Evolutionary conservation across 1,139 yeast species (phyloP).

Genomic region (Nadsonia starkeyi-henricii): DNA sequence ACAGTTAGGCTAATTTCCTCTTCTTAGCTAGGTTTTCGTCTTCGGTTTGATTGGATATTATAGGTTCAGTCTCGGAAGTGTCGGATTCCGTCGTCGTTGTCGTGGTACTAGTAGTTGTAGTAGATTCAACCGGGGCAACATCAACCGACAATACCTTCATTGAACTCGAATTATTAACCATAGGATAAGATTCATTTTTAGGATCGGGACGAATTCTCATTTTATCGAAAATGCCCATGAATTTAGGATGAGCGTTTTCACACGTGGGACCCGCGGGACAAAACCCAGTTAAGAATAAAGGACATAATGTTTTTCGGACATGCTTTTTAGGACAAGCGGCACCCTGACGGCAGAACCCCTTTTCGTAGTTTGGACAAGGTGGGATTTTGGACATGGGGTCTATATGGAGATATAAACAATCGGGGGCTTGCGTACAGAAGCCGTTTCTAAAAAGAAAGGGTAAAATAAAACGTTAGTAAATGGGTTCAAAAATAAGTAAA

Average conservation of each 20-base stretch:
- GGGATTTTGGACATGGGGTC: constrained; percentile 85
- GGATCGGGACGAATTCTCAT: constrained; percentile 26
- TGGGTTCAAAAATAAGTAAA: not conserved
- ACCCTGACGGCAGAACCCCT: constrained; percentile 90
- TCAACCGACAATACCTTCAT: no score
- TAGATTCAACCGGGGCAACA: no score
- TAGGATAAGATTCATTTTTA: constrained; percentile 2
- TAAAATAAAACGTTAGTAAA: constrained; percentile 2
- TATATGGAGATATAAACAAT: constrained; percentile 82
- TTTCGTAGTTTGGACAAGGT: constrained; percentile 67
- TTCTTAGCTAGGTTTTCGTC: no score
- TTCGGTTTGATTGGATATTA: no score
- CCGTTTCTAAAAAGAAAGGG: no score
- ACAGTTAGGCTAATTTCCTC: no score
- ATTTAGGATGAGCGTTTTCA: constrained; percentile 30
- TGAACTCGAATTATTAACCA: no score
- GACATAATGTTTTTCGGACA: constrained; percentile 64
- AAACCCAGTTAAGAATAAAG: constrained; percentile 77
- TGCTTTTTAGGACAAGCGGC: constrained; percentile 79
- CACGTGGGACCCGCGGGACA: constrained; percentile 53
- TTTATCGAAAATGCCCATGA: constrained; percentile 24
- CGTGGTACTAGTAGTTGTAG: no score
- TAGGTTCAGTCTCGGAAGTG: no score
- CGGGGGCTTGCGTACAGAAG: constrained; percentile 86
- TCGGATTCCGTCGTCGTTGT: no score